These are phyloP conservation scores for Lepidium sativum DNA, from an alignment of 345 rosid species.

Conservation along the genomic window DNA sequence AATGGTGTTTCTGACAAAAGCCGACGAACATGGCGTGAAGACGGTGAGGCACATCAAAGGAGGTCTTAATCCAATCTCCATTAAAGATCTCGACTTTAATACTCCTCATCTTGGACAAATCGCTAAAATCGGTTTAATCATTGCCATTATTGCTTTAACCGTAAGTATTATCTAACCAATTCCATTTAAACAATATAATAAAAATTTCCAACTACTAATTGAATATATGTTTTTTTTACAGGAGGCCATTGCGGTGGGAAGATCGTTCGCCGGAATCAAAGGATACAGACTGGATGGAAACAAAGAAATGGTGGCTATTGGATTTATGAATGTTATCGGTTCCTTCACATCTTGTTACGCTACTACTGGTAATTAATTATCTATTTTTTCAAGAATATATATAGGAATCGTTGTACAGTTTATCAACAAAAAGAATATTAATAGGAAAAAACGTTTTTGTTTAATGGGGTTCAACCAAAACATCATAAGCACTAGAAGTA, in stretches of 20 bases:
- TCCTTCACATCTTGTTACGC: conserved; percentile 81
- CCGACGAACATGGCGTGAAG: conserved; percentile 76
- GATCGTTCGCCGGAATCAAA: conserved; percentile 67
- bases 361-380: no score
- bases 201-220: no score
- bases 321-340: conserved; percentile 69
- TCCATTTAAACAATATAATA: no score
- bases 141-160: conserved; percentile 64
- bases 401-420: no score
- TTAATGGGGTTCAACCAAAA: no score
- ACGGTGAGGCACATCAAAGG: conserved; percentile 65
- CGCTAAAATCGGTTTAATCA: conserved; percentile 54
- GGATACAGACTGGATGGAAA: conserved; percentile 81
- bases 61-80: conserved; percentile 77
- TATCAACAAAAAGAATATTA: no score
- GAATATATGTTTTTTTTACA: conserved; percentile 12
- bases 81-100: conserved; percentile 49
- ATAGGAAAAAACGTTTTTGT: no score
- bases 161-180: conserved; percentile 28
- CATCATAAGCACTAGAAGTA: no score
- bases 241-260: conserved; percentile 91
- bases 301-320: conserved; percentile 90
- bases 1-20: conserved; percentile 67
- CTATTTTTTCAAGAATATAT: no score
- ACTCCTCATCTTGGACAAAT: conserved; percentile 54